Conservation (phyloP, 805 yeast genomes). For the Ogataea methylovora region DNA sequence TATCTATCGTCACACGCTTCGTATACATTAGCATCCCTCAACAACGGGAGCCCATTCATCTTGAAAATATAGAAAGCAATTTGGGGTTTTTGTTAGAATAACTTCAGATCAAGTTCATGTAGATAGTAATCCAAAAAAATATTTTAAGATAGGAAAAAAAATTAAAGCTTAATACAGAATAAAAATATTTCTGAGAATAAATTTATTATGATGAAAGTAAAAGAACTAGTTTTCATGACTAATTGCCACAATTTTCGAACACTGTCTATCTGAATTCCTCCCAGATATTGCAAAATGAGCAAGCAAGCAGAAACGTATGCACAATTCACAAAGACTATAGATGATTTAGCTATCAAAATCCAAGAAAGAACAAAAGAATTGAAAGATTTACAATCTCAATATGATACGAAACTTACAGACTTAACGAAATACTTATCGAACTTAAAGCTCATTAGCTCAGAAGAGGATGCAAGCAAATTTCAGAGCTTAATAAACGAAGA, state of each 20-base stretch:
- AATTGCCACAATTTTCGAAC: no score
- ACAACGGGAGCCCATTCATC: not conserved
- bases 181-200: no score
- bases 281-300: no score
- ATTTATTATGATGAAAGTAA: no score
- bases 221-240: no score
- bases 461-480: not conserved
- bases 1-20: conserved; percentile 12
- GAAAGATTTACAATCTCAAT: not conserved
- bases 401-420: not conserved
- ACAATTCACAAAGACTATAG: conserved; percentile 6
- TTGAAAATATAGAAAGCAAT: no score
- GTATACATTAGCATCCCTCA: conserved; percentile 8
- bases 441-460: not conserved
- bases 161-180: no score
- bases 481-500: not conserved
- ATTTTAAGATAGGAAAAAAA: no score
- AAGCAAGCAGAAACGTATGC: not conserved
- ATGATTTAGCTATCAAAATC: conserved; percentile 12
- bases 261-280: no score
- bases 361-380: conserved; percentile 6
- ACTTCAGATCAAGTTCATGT: no score
- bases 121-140: no score
- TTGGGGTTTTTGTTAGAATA: no score
- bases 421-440: not conserved